These are phyloP conservation scores for Camptophora hylomeconis DNA, from an alignment of 2,329 filamentous ascomycete species.

Conservation along the genomic window DNA sequence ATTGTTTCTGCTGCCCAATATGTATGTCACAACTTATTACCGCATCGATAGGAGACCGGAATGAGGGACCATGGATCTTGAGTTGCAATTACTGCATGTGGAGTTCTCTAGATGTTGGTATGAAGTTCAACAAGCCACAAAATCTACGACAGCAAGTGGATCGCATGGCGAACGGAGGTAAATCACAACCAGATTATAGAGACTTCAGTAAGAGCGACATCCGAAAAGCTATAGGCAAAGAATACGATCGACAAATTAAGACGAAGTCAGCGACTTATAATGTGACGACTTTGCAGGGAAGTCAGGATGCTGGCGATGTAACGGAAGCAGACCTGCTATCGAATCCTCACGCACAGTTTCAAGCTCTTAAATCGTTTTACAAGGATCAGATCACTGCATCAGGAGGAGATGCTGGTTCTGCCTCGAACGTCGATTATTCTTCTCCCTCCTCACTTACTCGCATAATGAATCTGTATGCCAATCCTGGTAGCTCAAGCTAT, in stretches of 20 bases:
- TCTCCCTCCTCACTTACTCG: constrained; percentile 73
- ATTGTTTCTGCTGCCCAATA: constrained; percentile 88
- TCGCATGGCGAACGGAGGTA: constrained; percentile 44
- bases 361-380: constrained; percentile 67
- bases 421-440: constrained; percentile 34
- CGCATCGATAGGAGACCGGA: constrained; percentile 38
- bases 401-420: constrained; percentile 36
- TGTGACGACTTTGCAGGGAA: no score
- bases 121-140: constrained; percentile 80
- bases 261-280: no score
- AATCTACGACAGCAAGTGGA: constrained; percentile 72
- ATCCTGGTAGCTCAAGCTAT: constrained; percentile 36
- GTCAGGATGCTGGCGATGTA: no score
- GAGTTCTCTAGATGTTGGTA: constrained; percentile 77
- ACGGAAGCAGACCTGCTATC: constrained; percentile 28
- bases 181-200: constrained; percentile 3
- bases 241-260: no score
- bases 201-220: no score
- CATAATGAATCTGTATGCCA: constrained; percentile 82
- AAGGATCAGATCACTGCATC: constrained; percentile 60
- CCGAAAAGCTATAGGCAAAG: no score
- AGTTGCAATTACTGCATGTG: constrained; percentile 87
- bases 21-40: constrained; percentile 70
- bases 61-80: constrained; percentile 57
- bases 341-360: constrained; percentile 58